phyloP scores from a whole-genome alignment of 2,329 filamentous ascomycete genomes.

The Dendryphion nanum region DNA sequence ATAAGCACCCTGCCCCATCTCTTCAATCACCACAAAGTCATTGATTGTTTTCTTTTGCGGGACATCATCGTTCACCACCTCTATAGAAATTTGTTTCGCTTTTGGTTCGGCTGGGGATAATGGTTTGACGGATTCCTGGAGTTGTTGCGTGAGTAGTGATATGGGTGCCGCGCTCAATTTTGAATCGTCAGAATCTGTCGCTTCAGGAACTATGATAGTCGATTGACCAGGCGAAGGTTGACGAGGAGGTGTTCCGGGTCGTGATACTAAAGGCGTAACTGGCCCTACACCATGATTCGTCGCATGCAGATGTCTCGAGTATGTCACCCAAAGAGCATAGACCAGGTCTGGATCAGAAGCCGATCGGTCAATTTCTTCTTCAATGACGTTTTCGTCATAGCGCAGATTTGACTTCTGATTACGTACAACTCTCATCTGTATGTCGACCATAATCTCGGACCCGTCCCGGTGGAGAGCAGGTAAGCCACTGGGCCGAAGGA shows the following conservation, averaged over 20 bases:
- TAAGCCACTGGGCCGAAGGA: slow-evolving; percentile 80
- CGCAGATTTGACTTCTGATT: slow-evolving; percentile 59
- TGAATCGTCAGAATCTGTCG: slow-evolving; percentile 32
- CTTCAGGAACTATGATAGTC: slow-evolving; percentile 36
- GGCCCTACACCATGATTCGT: slow-evolving; percentile 61
- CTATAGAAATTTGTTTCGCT: slow-evolving; percentile 9
- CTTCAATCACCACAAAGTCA: slow-evolving; percentile 89
- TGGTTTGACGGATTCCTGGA: slow-evolving; percentile 50
- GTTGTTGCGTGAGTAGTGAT: slow-evolving; percentile 52
- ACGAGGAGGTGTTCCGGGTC: slow-evolving; percentile 68
- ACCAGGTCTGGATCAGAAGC: slow-evolving; percentile 66
- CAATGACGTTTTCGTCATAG: slow-evolving; percentile 61
- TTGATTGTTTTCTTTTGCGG: slow-evolving; percentile 74
- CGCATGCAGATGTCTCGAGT: slow-evolving; percentile 87
- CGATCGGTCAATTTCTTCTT: slow-evolving; percentile 56
- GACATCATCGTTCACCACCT: slow-evolving; percentile 17
- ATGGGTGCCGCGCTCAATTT: slow-evolving; percentile 39
- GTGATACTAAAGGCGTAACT: slow-evolving; percentile 63
- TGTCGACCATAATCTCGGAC: slow-evolving; percentile 86
- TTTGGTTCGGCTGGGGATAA: slow-evolving; percentile 42
- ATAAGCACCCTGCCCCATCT: slow-evolving; percentile 98
- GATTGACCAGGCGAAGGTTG: slow-evolving; percentile 78
- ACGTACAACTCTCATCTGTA: slow-evolving; percentile 94
- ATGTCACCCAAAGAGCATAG: slow-evolving; percentile 95
- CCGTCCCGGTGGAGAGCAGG: slow-evolving; percentile 87